Evolutionary conservation across 192 early-diverging fungal species (phyloP).

Genomic region (Backusella psychrophila): DNA sequence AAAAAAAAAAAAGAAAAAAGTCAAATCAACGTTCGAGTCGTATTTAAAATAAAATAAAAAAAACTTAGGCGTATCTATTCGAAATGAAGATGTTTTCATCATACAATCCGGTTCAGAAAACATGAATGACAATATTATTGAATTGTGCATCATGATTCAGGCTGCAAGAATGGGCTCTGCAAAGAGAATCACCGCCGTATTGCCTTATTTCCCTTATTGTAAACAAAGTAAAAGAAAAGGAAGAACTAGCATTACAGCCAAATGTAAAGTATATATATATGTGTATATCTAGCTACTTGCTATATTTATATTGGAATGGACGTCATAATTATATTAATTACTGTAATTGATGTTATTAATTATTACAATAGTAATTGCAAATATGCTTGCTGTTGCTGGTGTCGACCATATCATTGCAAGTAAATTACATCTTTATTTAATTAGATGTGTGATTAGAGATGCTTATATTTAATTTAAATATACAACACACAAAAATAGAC

Average conservation of each 20-base stretch:
- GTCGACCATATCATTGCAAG: slow-evolving; percentile 68
- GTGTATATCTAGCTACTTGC: neutral
- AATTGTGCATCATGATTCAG: slow-evolving; percentile 96
- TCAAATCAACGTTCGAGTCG: no score
- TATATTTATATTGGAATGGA: neutral
- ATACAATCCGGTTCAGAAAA: slow-evolving; percentile 94
- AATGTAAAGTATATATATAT: slow-evolving; percentile 40
- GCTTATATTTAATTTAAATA: neutral
- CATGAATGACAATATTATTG: slow-evolving; percentile 98
- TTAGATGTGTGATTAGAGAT: neutral
- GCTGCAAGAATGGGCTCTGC: slow-evolving; percentile 95
- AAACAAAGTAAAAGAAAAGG: slow-evolving; percentile 95
- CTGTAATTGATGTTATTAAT: neutral
- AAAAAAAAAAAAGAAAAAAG: neutral
- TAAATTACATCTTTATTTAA: neutral
- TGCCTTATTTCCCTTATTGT: slow-evolving; percentile 96
- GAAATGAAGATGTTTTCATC: slow-evolving; percentile 96
- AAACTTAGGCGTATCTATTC: slow-evolving; percentile 76
- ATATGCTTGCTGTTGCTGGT: slow-evolving; percentile 94
- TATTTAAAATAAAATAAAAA: neutral
- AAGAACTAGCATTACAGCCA: slow-evolving; percentile 90
- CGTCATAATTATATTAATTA: neutral
- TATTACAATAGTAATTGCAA: slow-evolving; percentile 69
- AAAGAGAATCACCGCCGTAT: slow-evolving; percentile 87
- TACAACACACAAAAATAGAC: slow-evolving; percentile 41